phyloP scores from a whole-genome alignment of 2,329 filamentous ascomycete species.

The Teratosphaeria gauchensis region DNA sequence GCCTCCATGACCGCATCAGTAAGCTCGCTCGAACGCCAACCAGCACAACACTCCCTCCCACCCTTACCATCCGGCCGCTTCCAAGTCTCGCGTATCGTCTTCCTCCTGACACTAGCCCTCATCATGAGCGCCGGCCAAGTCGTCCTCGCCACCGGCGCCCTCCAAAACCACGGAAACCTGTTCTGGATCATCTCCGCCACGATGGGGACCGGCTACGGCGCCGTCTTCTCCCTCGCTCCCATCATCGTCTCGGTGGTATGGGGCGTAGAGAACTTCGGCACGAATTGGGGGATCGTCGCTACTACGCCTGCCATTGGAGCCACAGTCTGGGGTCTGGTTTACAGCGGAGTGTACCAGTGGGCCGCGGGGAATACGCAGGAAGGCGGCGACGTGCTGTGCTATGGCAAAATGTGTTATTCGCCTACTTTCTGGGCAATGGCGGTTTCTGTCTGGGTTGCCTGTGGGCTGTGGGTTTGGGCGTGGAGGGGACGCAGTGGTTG shows the following conservation, averaged over 20 bases:
- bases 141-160: slow-evolving; percentile 63
- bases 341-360: slow-evolving; percentile 68
- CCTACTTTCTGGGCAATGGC: slow-evolving; percentile 80
- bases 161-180: slow-evolving; percentile 64
- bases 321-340: slow-evolving; percentile 83
- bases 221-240: slow-evolving; percentile 78
- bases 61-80: slow-evolving; percentile 28
- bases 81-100: slow-evolving; percentile 65
- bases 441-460: slow-evolving; percentile 67
- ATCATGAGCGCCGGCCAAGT: slow-evolving; percentile 66
- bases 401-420: slow-evolving; percentile 73
- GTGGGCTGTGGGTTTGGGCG: slow-evolving; percentile 61
- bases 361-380: slow-evolving; percentile 40
- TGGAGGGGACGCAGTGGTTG: slow-evolving; percentile 74
- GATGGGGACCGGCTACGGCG: slow-evolving; percentile 86
- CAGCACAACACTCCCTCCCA: slow-evolving; percentile 6
- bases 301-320: slow-evolving; percentile 84
- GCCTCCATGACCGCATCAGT: slow-evolving; percentile 34
- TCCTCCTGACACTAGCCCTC: slow-evolving; percentile 66
- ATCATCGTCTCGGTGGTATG: slow-evolving; percentile 95
- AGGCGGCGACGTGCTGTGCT: slow-evolving; percentile 55
- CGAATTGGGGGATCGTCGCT: slow-evolving; percentile 92
- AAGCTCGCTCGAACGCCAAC: slow-evolving; percentile 22
- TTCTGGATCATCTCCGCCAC: slow-evolving; percentile 81
- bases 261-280: slow-evolving; percentile 97